Conservation (phyloP, 768 basidiomycete species). For the Suillus discolor region DNA sequence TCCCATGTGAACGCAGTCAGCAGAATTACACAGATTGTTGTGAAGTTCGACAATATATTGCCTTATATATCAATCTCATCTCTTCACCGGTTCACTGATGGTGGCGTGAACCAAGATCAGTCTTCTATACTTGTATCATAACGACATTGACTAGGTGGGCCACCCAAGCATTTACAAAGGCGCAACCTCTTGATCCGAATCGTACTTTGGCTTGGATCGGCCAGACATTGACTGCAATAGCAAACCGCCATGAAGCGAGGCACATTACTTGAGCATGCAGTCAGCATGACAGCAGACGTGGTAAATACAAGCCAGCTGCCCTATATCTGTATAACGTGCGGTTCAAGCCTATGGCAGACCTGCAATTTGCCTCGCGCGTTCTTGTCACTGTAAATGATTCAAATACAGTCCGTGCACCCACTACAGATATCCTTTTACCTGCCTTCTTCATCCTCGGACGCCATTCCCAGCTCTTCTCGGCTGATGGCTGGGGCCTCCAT, state of each 20-base stretch:
- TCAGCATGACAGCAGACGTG: constrained; percentile 55
- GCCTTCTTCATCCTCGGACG: constrained; percentile 83
- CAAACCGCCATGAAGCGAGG: constrained; percentile 62
- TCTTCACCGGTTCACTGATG: no score
- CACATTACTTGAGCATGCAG: constrained; percentile 78
- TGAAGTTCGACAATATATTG: no score
- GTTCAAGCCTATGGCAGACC: constrained; percentile 75
- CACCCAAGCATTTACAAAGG: constrained; percentile 81
- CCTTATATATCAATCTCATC: no score
- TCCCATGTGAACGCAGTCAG: no score
- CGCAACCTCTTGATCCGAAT: constrained; percentile 92
- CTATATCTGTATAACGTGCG: constrained; percentile 11
- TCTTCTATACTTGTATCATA: constrained; percentile 78
- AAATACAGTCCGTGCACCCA: constrained; percentile 20
- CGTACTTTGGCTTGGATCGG: constrained; percentile 89
- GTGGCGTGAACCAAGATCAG: constrained; percentile 87
- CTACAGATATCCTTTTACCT: constrained; percentile 58
- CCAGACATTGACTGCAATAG: constrained; percentile 71
- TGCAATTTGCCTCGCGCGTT: constrained; percentile 67
- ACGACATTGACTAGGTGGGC: constrained; percentile 74
- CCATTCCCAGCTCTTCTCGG: constrained; percentile 66
- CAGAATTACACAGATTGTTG: no score
- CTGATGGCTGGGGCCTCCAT: constrained; percentile 77
- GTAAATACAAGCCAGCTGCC: constrained; percentile 42
- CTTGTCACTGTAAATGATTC: constrained; percentile 44